Evolutionary conservation across 768 basidiomycete species (phyloP).

Genomic region (Crucibulum laeve): DNA sequence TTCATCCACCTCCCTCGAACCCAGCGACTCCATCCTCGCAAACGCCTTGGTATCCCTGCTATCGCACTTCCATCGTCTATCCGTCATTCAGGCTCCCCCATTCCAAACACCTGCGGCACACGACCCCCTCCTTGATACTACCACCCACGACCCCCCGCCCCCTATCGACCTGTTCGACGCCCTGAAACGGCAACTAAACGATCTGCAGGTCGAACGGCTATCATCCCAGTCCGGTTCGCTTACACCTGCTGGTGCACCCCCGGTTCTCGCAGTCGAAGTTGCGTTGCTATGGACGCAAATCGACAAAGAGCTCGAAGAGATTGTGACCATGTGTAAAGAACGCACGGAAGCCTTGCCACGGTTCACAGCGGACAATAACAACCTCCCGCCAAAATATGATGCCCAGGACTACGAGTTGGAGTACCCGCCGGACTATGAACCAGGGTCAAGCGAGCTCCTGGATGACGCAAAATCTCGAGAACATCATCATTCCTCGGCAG

Average conservation of each 20-base stretch:
- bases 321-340: conserved; percentile 63
- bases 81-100: conserved; percentile 32
- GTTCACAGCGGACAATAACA: conserved; percentile 26
- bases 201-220: conserved; percentile 56
- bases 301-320: conserved; percentile 67
- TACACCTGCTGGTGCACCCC: conserved; percentile 33
- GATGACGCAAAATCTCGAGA: conserved; percentile 30
- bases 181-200: conserved; percentile 65
- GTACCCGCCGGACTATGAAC: conserved; percentile 54
- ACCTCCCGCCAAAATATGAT: conserved; percentile 48
- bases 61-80: conserved; percentile 61
- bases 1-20: conserved; percentile 34
- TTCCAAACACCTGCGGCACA: conserved; percentile 10
- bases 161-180: conserved; percentile 47
- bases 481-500: conserved; percentile 16
- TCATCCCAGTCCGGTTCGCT: conserved; percentile 34
- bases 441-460: conserved; percentile 51
- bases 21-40: conserved; percentile 58
- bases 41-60: conserved; percentile 67
- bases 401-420: conserved; percentile 27
- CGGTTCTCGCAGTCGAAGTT: conserved; percentile 49
- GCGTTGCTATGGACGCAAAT: conserved; percentile 73
- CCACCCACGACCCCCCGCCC: conserved; percentile 18
- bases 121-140: conserved; percentile 7
- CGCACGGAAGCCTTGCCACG: conserved; percentile 36